Conservation (phyloP, 78 protist genomes). For the Chrysochromulina parva region DNA sequence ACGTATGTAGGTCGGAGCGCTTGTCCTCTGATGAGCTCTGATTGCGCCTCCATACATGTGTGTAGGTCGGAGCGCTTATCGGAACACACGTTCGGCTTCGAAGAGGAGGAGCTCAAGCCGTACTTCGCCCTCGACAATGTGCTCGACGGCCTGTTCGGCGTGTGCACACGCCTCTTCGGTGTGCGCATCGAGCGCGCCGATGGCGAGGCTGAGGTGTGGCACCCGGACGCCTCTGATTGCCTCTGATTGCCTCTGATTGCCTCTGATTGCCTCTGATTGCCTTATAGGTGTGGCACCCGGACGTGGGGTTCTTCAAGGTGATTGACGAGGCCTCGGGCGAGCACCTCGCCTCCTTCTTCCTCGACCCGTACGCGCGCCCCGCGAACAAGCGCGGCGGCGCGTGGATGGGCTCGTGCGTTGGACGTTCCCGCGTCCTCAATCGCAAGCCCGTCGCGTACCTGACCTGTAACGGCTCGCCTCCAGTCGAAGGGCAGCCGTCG, state of each 20-base stretch:
- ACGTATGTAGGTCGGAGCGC: too few relatives aligned
- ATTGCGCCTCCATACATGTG: too few relatives aligned
- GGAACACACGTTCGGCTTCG: background rate
- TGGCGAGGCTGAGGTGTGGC: background rate
- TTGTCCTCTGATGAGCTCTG: too few relatives aligned
- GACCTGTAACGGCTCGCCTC: conserved; percentile 43
- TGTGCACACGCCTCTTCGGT: background rate
- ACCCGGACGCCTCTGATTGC: too few relatives aligned
- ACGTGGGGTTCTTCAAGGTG: conserved; percentile 37
- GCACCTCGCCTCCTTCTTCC: conserved; percentile 34
- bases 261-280: too few relatives aligned
- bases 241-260: too few relatives aligned
- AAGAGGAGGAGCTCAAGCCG: conserved; percentile 45
- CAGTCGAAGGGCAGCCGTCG: conserved; percentile 44
- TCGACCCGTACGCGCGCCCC: conserved; percentile 39
- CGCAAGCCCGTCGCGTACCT: conserved; percentile 39
- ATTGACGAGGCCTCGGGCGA: background rate
- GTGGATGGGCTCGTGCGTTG: conserved; percentile 47
- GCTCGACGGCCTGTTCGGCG: conserved; percentile 44
- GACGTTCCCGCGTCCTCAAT: background rate
- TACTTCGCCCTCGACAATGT: conserved; percentile 48
- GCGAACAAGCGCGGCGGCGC: conserved; percentile 52
- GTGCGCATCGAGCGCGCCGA: background rate
- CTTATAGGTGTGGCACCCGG: conserved; percentile 62
- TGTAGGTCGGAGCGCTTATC: too few relatives aligned